A percentile compares a stretch with the other conserved stretches of the same genome.
phyloP scores from a whole-genome alignment of 257 asterid genomes.

The Solanum arcanum region DNA sequence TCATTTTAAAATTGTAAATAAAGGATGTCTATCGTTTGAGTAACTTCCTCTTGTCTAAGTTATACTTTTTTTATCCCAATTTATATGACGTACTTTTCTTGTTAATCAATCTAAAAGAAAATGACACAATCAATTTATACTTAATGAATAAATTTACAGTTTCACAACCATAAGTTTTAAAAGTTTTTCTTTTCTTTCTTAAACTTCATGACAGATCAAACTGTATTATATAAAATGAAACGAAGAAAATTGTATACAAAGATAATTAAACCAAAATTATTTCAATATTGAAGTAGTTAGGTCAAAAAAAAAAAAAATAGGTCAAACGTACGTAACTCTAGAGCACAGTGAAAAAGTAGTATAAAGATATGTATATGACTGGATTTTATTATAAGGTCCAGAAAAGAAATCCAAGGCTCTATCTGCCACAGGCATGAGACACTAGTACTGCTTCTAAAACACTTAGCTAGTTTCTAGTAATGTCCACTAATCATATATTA shows the following conservation, averaged over 20 bases:
- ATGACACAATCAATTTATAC: no score
- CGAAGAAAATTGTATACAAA: background rate
- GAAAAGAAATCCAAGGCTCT: background rate
- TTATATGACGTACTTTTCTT: no score
- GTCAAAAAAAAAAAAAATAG: background rate
- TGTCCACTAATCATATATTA: background rate
- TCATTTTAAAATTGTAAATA: no score
- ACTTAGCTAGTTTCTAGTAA: background rate
- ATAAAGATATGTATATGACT: background rate
- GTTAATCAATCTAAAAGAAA: no score
- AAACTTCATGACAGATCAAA: no score
- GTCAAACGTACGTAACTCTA: background rate
- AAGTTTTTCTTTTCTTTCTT: no score
- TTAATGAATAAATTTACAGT: no score
- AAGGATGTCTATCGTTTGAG: no score
- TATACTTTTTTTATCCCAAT: no score
- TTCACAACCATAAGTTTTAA: rapidly evolving
- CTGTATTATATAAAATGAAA: no score
- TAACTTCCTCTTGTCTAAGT: background rate
- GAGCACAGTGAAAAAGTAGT: background rate
- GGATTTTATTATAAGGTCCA: background rate
- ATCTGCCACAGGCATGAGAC: background rate
- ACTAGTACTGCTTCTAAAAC: background rate
- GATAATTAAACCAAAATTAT: background rate
- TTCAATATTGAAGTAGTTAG: background rate